A percentile compares a stretch with the other conserved stretches of the same genome.
Evolutionary conservation across 257 asterid species (phyloP).

Genomic region (Penstemon newberryi): DNA sequence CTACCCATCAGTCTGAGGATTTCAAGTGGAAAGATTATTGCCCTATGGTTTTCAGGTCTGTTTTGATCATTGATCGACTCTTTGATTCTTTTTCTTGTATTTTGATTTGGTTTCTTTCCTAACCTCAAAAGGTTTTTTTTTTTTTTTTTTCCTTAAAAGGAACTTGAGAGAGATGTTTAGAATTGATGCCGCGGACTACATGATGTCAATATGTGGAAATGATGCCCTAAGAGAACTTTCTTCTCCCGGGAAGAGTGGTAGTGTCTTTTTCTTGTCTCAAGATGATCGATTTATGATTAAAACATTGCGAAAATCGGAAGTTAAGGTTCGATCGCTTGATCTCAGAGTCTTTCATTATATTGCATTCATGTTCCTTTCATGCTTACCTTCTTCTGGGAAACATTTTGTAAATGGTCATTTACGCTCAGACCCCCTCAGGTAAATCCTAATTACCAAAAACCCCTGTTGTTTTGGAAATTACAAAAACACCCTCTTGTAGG

Average conservation of each 20-base stretch:
- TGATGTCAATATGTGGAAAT: conserved; percentile 98
- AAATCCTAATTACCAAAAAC: no score
- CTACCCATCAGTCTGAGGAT: conserved; percentile 91
- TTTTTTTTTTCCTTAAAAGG: conserved; percentile 39
- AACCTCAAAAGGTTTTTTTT: conserved; percentile 27
- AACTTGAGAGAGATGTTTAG: conserved; percentile 91
- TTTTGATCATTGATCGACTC: not conserved
- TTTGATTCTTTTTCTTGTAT: conserved; percentile 2
- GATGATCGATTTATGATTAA: conserved; percentile 98
- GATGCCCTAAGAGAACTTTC: conserved; percentile 97
- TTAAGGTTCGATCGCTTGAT: conserved; percentile 61
- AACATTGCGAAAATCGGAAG: conserved; percentile 94
- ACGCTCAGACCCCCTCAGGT: no score
- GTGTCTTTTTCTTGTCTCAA: conserved; percentile 91
- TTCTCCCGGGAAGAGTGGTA: conserved; percentile 99
- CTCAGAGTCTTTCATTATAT: conserved; percentile 22
- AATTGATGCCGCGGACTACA: conserved; percentile 96
- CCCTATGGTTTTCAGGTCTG: conserved; percentile 98
- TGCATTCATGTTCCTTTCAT: conserved; percentile 20
- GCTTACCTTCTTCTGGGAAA: conserved; percentile 5
- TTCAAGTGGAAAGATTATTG: conserved; percentile 98
- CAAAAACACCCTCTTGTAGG: no score
- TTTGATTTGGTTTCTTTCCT: conserved; percentile 15
- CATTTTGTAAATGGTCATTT: no score
- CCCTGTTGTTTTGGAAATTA: no score